A percentile compares a stretch with the other conserved stretches of the same genome.
Conservation (phyloP, 1,284 basidiomycete species). For the Vanrija sp. region DNA sequence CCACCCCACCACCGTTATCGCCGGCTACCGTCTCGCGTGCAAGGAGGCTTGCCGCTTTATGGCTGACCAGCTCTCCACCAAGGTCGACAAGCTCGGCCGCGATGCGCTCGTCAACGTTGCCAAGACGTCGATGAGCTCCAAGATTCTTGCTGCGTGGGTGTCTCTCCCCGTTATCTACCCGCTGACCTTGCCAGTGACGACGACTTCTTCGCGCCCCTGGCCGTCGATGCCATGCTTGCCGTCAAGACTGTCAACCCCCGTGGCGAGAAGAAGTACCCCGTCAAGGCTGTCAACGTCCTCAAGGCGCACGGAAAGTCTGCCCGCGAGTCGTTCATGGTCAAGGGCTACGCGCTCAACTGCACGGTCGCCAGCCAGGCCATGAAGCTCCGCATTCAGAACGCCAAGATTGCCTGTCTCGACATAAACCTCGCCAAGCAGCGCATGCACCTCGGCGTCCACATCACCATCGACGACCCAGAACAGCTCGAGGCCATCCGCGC, state of each 20-base stretch:
- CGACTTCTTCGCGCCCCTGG: constrained; percentile 96
- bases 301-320: constrained; percentile 98
- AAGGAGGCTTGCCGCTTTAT: constrained; percentile 97
- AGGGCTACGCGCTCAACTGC: constrained; percentile 97
- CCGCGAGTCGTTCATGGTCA: constrained; percentile 89
- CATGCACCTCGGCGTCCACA: constrained; percentile 98
- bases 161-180: not conserved
- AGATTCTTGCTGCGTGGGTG: constrained; percentile 91
- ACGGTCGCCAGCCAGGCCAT: constrained; percentile 99
- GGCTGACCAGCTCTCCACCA: constrained; percentile 94
- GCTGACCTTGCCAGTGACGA: constrained; percentile 66
- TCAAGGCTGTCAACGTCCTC: constrained; percentile 98
- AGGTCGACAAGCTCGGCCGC: constrained; percentile 84
- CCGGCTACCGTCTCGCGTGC: constrained; percentile 92
- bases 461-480: constrained; percentile 94
- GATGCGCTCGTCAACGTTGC: constrained; percentile 95
- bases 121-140: constrained; percentile 98
- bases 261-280: constrained; percentile 97
- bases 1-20: constrained; percentile 99
- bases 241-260: constrained; percentile 92
- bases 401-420: constrained; percentile 97
- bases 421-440: constrained; percentile 96
- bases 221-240: constrained; percentile 97
- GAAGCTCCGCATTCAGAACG: constrained; percentile 89
- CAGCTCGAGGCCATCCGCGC: constrained; percentile 95